Evolutionary conservation across 2,329 filamentous ascomycete species (phyloP).

Genomic region (Colletotrichum siamense): DNA sequence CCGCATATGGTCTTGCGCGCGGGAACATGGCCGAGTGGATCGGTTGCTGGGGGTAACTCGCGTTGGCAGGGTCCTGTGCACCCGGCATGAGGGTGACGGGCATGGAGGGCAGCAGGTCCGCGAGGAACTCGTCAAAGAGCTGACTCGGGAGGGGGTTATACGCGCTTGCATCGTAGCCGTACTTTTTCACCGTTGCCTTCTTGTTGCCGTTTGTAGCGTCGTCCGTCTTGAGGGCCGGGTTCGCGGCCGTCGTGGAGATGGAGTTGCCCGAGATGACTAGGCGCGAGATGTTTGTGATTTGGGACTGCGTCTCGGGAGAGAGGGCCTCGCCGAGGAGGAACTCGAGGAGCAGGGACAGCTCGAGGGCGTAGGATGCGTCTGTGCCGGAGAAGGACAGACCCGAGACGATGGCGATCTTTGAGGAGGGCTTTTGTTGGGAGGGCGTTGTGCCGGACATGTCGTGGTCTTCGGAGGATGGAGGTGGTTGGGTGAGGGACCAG

Average conservation of each 20-base stretch:
- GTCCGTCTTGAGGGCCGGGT: conserved; percentile 50
- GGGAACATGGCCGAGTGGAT: conserved; percentile 94
- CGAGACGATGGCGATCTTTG: conserved; percentile 82
- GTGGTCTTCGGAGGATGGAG: conserved; percentile 49
- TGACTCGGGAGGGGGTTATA: conserved; percentile 89
- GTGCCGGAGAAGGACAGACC: conserved; percentile 83
- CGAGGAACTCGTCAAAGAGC: conserved; percentile 83
- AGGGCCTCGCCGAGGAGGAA: conserved; percentile 86
- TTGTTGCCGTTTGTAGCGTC: conserved; percentile 52
- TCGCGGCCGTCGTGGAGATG: conserved; percentile 59
- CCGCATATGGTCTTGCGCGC: conserved; percentile 75
- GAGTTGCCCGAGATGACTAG: conserved; percentile 94
- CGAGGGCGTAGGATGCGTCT: conserved; percentile 73
- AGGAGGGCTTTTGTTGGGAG: conserved; percentile 27
- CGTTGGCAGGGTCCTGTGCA: conserved; percentile 83
- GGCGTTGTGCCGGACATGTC: conserved; percentile 60
- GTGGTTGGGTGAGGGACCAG: conserved; percentile 68
- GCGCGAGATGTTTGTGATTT: conserved; percentile 74
- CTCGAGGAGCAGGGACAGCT: conserved; percentile 81
- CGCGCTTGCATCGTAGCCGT: conserved; percentile 87
- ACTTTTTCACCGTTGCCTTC: conserved; percentile 70
- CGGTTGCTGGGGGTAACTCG: conserved; percentile 88
- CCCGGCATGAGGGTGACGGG: conserved; percentile 91
- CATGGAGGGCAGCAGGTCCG: conserved; percentile 81
- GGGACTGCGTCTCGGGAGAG: conserved; percentile 62